Base-by-base conservation (phyloP, 306 rosid species). In the Heteromeles arbutifolia region DNA sequence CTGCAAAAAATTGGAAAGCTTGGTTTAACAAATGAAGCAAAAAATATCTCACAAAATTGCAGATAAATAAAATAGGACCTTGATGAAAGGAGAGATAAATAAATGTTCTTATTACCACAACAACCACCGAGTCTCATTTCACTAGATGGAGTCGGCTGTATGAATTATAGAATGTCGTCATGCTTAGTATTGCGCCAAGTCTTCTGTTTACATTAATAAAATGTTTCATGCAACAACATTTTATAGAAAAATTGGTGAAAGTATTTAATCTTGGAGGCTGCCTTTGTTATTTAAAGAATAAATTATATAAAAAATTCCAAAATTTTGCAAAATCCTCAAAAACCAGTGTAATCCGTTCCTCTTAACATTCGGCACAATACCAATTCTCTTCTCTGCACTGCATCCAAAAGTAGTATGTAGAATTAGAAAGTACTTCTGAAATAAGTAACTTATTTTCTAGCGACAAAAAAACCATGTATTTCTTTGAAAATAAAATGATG, bases 161-260 rank as follows among this genome's bases (percentile, higher is more conserved):
- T 45, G 52, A 45, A 45, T 13, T 17, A 1, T 45, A 0, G 0
- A 45, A 45, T 0, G 52, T 1, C 52, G 2, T 0, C 15, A 2
- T 6, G 0, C 2, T 45, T 0, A 1, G 0, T 14, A 4, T 45
- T 45, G 18, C 0, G 19, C 1, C 15, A 45, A 45, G 6, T 45
- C 18, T 45, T 45, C 0, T 0, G 6, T 45, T 14, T 32, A 61
- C 21, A 24, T 28, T 26, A 24, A 25, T 24, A 11, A 25, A 61
- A 24, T 61, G 65, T 32, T 61, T 61, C 28, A 14, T 26, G 61
- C 61, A 54, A 8, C 25, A 19, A 18, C 24, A 54, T 54, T 48
- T 11, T 22, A 57, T 9, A 57, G 63, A 57, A 57, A n/a, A 61
- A 25, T 5, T 13, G 11, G 12, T 25, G 9, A 61, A 13, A 13